These are phyloP conservation scores for Fragilaria crotonensis DNA, from an alignment of 108 stramenopile species.

Conservation along the genomic window DNA sequence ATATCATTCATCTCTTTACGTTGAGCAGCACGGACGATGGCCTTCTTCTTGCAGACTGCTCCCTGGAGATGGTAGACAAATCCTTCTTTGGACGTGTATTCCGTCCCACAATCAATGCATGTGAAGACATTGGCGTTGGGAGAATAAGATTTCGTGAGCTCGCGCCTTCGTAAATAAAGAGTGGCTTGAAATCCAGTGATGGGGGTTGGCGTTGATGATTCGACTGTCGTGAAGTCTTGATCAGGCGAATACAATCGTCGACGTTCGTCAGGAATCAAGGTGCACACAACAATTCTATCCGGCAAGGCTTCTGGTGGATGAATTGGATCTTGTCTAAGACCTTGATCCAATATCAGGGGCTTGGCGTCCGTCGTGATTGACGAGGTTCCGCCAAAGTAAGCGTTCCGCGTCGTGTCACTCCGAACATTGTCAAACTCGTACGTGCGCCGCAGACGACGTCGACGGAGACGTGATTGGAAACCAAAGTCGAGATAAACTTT, in stretches of 20 bases:
- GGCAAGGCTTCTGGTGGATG: conserved; percentile 31
- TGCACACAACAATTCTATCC: conserved; percentile 67
- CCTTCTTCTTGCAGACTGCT: conserved; percentile 16
- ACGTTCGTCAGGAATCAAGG: conserved; percentile 34
- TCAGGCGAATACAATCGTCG: not conserved
- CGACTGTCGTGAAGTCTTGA: not conserved
- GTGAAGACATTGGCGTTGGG: conserved; percentile 6
- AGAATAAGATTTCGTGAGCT: conserved; percentile 37
- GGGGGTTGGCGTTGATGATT: not conserved
- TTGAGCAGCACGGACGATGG: not conserved
- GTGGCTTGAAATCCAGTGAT: not conserved
- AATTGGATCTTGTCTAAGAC: conserved; percentile 15
- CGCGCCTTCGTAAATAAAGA: conserved; percentile 14
- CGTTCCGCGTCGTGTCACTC: conserved; percentile 1
- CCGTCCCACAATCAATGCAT: conserved; percentile 44
- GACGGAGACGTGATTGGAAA: not conserved
- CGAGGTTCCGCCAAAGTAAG: conserved; percentile 23
- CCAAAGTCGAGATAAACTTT: not conserved
- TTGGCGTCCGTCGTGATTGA: not conserved
- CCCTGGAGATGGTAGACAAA: conserved; percentile 22
- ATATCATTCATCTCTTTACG: conserved; percentile 3
- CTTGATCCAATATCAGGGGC: not conserved
- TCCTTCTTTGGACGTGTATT: conserved; percentile 18
- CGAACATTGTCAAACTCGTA: not conserved
- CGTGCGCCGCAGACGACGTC: not conserved